Evolutionary conservation across 305 asterid species (phyloP).

Genomic region (Fraxinus ornus): DNA sequence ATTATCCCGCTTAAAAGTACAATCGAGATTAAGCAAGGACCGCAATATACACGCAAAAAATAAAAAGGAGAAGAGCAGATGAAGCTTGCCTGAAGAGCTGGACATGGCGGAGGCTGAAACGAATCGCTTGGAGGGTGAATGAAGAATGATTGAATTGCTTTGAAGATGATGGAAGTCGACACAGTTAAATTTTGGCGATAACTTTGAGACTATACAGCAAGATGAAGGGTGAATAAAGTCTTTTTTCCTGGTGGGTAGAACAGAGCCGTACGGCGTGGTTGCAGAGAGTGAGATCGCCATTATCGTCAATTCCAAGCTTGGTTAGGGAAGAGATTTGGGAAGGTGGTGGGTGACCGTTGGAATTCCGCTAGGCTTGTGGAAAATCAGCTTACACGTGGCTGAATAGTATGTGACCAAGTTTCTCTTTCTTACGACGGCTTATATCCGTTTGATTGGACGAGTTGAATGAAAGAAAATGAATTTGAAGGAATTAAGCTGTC

Average conservation of each 20-base stretch:
- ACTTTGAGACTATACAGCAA: neutral
- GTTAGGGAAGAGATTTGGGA: constrained; percentile 4
- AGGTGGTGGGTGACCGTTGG: constrained; percentile 8
- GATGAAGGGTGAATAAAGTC: neutral
- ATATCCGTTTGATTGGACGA: too few relatives aligned
- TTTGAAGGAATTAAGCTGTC: too few relatives aligned
- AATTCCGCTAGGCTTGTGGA: constrained; percentile 17
- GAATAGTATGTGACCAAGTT: neutral
- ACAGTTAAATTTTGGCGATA: constrained; percentile 23
- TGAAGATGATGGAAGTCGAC: constrained; percentile 14
- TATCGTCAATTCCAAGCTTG: neutral
- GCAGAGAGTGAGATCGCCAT: constrained; percentile 51
- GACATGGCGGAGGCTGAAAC: constrained; percentile 38
- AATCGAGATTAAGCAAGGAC: neutral
- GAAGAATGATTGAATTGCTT: constrained; percentile 13
- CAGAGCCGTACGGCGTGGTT: constrained; percentile 31
- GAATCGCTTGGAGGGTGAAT: constrained; percentile 9
- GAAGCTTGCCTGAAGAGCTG: constrained; percentile 41
- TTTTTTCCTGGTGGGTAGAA: constrained; percentile 13
- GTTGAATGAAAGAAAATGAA: too few relatives aligned
- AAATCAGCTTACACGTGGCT: constrained; percentile 34
- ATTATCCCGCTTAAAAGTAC: neutral
- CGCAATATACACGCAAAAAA: neutral
- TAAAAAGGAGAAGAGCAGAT: neutral
- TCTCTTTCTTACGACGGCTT: too few relatives aligned